Base-by-base conservation (phyloP, 176 grass and related monocot species). In the Tillandsia fasciculata region DNA sequence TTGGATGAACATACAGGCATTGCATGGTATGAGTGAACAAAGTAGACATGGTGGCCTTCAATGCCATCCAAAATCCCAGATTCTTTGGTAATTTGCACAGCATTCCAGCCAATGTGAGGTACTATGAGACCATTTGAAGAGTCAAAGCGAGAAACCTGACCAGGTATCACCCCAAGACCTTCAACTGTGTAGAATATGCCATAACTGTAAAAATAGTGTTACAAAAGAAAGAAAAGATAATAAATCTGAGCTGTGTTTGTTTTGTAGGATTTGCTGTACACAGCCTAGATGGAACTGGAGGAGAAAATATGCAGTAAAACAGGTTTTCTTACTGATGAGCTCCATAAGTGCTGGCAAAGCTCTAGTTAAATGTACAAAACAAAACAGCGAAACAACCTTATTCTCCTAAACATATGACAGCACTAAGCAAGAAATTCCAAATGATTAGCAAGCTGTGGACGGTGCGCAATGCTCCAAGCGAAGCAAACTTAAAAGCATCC, bases 91-190 rank as follows among this genome's bases (percentile, higher is more conserved):
- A 85, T 77, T 82, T 92, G 70, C 14, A 97, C 63, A 64, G 94
- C 79, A 48, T 99, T 92, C 94, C 94, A 99, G 63, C 94, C 89
- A 93, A 99, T 93, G 74, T 99, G 94, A 78, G 89, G 94, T 70
- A 99, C 94, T 71, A 76, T 77, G 57, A 99, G 86, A 61, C 84
- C 94, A 75, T 83, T 70, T 2, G 89, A 90, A 67, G 86, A 90
- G 69, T 99, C 89, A 9, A 99, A 99, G 70, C 94, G 83, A 57
- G 72, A 76, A 22, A 99, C 89, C 1, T 78, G 68, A 71, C 94
- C 94, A 67, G 94, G 94, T 90, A 99, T 88, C 74, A 99, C 80
- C 42, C 89, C 89, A 67, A 99, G 89, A 65, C 94, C 94, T 48
- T 88, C 83, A 58, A 99, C 94, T 99, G 75, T 65, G 74, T 70